Evolutionary conservation across 495 filamentous ascomycete genomes (phyloP), one percentile per base, ranked within the genome.

Genomic region (Collariella sp.): DNA sequence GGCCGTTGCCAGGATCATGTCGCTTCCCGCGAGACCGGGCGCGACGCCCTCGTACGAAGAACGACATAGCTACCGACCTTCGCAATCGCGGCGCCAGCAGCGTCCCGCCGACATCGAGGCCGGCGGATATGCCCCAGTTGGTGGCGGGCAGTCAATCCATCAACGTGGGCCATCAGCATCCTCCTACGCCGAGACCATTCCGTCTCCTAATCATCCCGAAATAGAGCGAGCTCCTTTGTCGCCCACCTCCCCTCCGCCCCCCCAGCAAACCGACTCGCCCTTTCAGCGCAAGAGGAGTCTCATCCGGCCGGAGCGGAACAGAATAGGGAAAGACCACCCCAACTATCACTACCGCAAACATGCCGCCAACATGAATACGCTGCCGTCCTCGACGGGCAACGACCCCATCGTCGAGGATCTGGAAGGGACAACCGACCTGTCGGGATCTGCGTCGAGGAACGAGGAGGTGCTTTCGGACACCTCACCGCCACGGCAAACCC

Each of bases 341-440:
- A 93, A 97, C 63, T 97, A 95, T 64, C 80, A 95, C 63, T 97
- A 97, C 67, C 82, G 87, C 36, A 85, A 95, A 64, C 88, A 93
- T 79, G 89, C 88, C 11, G 86, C 88, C 39, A 84, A 88, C 50
- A 93, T 97, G 89, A 77, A 83, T 20, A 87, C 88, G 10, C 72
- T 87, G 50, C 94, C 94, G 1, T 95, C 93, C 0, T 84, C 86
- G 18, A 96, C 93, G 0, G 93, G 94, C 45, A 84, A 94, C 57
- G 93, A 96, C 66, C 90, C 90, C 6, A 77, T 93, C 26, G 63
- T 85, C 22, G 91, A 95, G 65, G 84, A 81, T 40, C 57, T 86
- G 45, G 76, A 76, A 19, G 79, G 71, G 6, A 67, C 65, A 6
- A 71, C 73, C 5, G 73, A 75, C 43, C 26, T 71, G 26, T 76